Evolutionary conservation across 768 basidiomycete genomes (phyloP), one percentile per base, ranked within the genome.

Genomic region (Lactarius indigo): DNA sequence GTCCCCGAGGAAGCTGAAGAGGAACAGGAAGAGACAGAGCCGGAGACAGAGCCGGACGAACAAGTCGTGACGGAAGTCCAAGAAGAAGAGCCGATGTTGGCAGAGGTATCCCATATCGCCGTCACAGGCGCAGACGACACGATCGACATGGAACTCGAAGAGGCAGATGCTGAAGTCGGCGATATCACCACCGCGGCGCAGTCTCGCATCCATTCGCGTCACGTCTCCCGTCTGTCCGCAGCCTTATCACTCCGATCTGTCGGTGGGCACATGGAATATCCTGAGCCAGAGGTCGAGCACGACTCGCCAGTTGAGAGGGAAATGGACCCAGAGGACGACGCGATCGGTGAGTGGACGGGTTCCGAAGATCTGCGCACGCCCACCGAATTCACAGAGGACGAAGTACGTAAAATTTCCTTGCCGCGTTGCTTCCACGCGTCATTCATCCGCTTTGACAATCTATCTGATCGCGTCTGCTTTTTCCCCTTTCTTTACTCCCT

Each of bases 281-380:
- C 66, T 9, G 68, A 66, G 23, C 74, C 77, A 12, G 65, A 66
- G 5, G 37, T 17, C 4, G 44, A 79, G 62, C 58, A 76, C 50
- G 78, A 79, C 52, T 30, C 72, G 59, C 80, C 78, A 50, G 76
- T 71, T 39, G 69, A 70, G 41, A 20, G 50, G 17, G 73, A 70
- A 37, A 69, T 59, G 15, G 73, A 72, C n/a, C 50, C 59, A 5
- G 74, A 75, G 35, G 69, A 72, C 30, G 78, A 83, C 56, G 84
- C 79, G 58, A 84, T 85, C 28, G 87, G 80, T 7, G 91, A 92
- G 70, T 92, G 92, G 91, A 93, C 91, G 4, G 92, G 89, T 18
- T 90, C 90, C 47, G 91, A 93, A 74, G 91, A 91, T 73, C 72
- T 86, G 65, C 82, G 81, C 66, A 81, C 75, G 15, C 69, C 69